These are phyloP conservation scores for Narthecium ossifragum DNA, from an alignment of 106 monocot genomes.

Conservation along the genomic window DNA sequence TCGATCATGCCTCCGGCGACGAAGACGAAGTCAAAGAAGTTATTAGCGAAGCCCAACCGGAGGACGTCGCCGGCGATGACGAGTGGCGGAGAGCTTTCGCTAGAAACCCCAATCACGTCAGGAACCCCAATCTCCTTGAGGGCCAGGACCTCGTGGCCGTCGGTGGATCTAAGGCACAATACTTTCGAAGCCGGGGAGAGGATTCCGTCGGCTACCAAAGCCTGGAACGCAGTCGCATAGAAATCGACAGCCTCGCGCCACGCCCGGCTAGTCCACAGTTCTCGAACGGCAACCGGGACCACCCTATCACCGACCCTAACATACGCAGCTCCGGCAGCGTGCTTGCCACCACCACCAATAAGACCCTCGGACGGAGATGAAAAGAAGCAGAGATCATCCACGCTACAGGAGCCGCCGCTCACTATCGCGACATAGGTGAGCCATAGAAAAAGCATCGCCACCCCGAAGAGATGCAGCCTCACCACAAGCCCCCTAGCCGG, in stretches of 20 bases:
- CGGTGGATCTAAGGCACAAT: no score
- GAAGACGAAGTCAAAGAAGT: no score
- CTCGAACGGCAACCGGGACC: slow-evolving; percentile 14
- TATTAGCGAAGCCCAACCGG: no score
- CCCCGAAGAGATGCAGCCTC: slow-evolving; percentile 41
- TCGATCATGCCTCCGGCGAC: no score
- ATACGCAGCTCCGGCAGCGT: slow-evolving; percentile 9
- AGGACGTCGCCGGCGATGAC: slow-evolving; percentile 33
- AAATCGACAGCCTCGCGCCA: slow-evolving; percentile 51
- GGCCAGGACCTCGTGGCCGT: no score
- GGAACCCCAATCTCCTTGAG: slow-evolving; percentile 61
- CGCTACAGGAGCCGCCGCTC: slow-evolving; percentile 36
- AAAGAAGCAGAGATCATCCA: slow-evolving; percentile 61
- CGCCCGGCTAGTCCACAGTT: slow-evolving; percentile 50
- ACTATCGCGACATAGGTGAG: slow-evolving; percentile 59
- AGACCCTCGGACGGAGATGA: slow-evolving; percentile 26
- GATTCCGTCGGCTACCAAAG: slow-evolving; percentile 39
- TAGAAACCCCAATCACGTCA: slow-evolving; percentile 40
- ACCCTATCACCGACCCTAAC: slow-evolving; percentile 10
- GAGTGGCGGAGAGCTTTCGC: no score
- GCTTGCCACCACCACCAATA: slow-evolving; percentile 8
- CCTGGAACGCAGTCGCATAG: slow-evolving; percentile 52
- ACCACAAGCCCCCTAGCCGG: slow-evolving; percentile 20
- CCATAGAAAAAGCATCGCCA: slow-evolving; percentile 38
- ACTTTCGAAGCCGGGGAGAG: no score